A percentile compares a stretch with the other conserved stretches of the same genome.
These are phyloP conservation scores for Myxozyma sirexii DNA, from an alignment of 805 yeast species.

Conservation along the genomic window DNA sequence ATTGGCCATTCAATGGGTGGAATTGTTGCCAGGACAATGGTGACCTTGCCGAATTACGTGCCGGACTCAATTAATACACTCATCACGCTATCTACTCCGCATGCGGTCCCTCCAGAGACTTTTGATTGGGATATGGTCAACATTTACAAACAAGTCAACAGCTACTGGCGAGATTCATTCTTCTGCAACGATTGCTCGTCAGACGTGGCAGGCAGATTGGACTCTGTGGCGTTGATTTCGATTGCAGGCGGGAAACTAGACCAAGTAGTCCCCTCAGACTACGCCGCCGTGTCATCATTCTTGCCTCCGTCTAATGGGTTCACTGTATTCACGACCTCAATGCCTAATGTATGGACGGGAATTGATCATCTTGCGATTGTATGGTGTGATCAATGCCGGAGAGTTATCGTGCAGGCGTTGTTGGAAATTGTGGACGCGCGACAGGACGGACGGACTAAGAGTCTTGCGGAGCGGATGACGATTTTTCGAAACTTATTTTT, in stretches of 20 bases:
- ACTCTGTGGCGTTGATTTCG: slow-evolving; percentile 71
- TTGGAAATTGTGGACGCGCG: slow-evolving; percentile 60
- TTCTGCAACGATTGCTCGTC: slow-evolving; percentile 45
- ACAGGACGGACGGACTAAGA: slow-evolving; percentile 50
- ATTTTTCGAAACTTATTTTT: slow-evolving; percentile 51
- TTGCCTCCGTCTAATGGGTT: slow-evolving; percentile 78
- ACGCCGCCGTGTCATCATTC: slow-evolving; percentile 70
- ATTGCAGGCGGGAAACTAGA: slow-evolving; percentile 88
- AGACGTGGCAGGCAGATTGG: slow-evolving; percentile 45
- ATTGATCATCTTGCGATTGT: slow-evolving; percentile 93
- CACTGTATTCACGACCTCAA: slow-evolving; percentile 79
- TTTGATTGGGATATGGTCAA: slow-evolving; percentile 85
- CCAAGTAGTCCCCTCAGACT: slow-evolving; percentile 83
- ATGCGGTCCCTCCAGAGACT: slow-evolving; percentile 87
- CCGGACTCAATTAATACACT: slow-evolving; percentile 78
- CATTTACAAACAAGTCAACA: slow-evolving; percentile 72
- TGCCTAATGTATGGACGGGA: slow-evolving; percentile 91
- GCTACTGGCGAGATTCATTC: slow-evolving; percentile 75
- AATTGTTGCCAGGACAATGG: slow-evolving; percentile 82
- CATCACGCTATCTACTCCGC: slow-evolving; percentile 87
- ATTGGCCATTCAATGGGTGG: slow-evolving; percentile 99
- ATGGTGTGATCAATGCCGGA: slow-evolving; percentile 90
- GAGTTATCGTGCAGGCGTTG: slow-evolving; percentile 59
- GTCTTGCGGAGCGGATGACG: slow-evolving; percentile 60
- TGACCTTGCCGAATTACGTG: slow-evolving; percentile 74